Base-by-base conservation (phyloP, 257 asterid genomes). In the Henckelia pumila region DNA sequence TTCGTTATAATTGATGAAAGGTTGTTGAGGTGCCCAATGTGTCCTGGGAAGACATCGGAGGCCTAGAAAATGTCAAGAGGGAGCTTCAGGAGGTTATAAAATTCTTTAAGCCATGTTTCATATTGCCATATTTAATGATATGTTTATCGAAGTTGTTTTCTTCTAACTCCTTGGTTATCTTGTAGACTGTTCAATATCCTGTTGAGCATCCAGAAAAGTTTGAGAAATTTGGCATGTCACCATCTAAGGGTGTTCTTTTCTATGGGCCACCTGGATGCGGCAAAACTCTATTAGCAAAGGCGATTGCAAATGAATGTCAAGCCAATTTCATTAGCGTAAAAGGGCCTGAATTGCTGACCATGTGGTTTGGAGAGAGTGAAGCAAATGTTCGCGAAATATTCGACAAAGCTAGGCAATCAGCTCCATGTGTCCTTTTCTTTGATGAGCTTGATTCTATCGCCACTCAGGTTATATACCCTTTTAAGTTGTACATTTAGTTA, bases 351-450 rank as follows among this genome's bases (percentile, higher is more conserved):
- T 72, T 82, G 72, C 90, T 85, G 62, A 85, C 90, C 57, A 85
- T 85, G 90, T 85, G 90, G 90, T 85, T 85, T 72, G 90, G 90
- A 69, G 90, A 85, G 64, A 85, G 91, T 52, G 91, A 85, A 76
- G 91, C 91, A 25, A 85, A 85, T 75, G 88, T 85, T 29, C 88
- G 91, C 56, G 91, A 85, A 72, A 85, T 85, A 47, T 84, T 84
- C 73, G 89, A 84, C 75, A 84, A 84, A 72, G 89, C 89, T 24
- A 81, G 89, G 64, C 83, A 78, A 58, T 84, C 89, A 53, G 86
- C 89, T 40, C 89, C 89, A 2, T 84, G 89, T 59, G 89, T 84
- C 56, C 86, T 84, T 71, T 84, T 84, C 77, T 84, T 84, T 61
- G 89, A 84, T 63, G 89, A 84, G 72, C 81, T 84, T 2, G 89